Evolutionary conservation across 2,329 filamentous ascomycete species (phyloP), one percentile per base, ranked within the genome.

Genomic region (Colletotrichum cordylinicola): DNA sequence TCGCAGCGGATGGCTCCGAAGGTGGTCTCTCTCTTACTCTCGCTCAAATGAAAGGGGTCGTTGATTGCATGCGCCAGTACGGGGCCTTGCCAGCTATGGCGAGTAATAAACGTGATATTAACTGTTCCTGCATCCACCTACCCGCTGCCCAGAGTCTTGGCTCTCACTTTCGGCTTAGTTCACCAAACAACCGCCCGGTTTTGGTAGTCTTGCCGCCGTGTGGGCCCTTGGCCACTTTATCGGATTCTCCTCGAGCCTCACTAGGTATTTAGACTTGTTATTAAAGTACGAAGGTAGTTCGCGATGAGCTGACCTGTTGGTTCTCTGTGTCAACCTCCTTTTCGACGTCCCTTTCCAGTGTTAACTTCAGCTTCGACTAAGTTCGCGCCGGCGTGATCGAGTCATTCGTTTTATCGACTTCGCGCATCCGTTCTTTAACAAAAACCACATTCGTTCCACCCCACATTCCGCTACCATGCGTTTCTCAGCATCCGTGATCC

Each of bases 401-500:
- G 33, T 39, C 61, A 16, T 21, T 72, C 61, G 35, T 71, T 71
- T 71, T 55, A 66, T 71, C 60, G 60, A 71, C 55, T 39, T 31
- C 33, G 66, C 68, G 60, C 60, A 55, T 71, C 60, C 68, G 12
- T 66, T 71, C 68, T 71, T 71, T 66, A 21, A 33, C 33, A 58
- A 8, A 48, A n/a, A 37, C 10, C 3, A 71, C 43, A 18, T 27
- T 18, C 16, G 8, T 39, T 56, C n/a, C n/a, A 52, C 77, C 55
- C 55, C 24, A 58, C 55, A 58, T 58, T 1, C 13, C 55, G 55
- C 13, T 18, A 48, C 73, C 18, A 39, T 79, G 62, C 35, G 79
- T 77, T 87, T 87, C 89, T 85, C 85, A 88, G 61, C 74, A 60
- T 24, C 73, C 77, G 10, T 35, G 15, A 27, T 74, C 21, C 35